Percentiles rank a stretch among this genome's conserved stretches.
These are phyloP conservation scores for Eragrostis nindensis DNA, from an alignment of 176 grass and related monocot species.

Conservation along the genomic window DNA sequence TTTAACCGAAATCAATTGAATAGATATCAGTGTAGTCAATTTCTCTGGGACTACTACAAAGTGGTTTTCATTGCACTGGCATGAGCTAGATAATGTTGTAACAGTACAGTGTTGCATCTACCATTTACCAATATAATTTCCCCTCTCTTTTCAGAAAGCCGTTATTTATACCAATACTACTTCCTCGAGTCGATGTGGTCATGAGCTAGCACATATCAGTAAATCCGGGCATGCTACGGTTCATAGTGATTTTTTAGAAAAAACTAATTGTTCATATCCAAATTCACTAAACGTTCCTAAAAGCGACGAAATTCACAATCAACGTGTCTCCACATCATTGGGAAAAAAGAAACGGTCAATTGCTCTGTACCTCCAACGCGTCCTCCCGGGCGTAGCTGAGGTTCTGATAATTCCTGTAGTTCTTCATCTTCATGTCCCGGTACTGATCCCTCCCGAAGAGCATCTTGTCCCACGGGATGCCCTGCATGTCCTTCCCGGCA, in stretches of 20 bases:
- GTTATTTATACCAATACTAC: neutral
- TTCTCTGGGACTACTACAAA: neutral
- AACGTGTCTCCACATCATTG: neutral
- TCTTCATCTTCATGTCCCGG: constrained; percentile 65
- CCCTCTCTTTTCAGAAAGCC: neutral
- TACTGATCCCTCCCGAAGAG: constrained; percentile 55
- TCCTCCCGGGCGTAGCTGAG: constrained; percentile 47
- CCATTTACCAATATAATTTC: neutral
- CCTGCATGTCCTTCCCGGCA: constrained; percentile 65
- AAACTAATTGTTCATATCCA: no score
- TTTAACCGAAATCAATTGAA: neutral
- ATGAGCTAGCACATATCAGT: no score
- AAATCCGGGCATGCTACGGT: neutral
- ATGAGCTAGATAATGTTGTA: no score
- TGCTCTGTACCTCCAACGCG: constrained; percentile 41
- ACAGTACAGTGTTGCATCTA: neutral
- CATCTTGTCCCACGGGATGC: constrained; percentile 75
- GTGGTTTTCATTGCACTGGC: neutral
- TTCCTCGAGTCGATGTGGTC: neutral
- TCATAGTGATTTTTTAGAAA: neutral
- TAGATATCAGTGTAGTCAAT: neutral
- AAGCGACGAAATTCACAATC: no score
- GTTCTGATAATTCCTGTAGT: constrained; percentile 74
- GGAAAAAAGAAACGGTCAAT: neutral
- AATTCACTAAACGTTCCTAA: no score